Base-by-base conservation (phyloP, 768 basidiomycete species). In the Tulasnella sp. region DNA sequence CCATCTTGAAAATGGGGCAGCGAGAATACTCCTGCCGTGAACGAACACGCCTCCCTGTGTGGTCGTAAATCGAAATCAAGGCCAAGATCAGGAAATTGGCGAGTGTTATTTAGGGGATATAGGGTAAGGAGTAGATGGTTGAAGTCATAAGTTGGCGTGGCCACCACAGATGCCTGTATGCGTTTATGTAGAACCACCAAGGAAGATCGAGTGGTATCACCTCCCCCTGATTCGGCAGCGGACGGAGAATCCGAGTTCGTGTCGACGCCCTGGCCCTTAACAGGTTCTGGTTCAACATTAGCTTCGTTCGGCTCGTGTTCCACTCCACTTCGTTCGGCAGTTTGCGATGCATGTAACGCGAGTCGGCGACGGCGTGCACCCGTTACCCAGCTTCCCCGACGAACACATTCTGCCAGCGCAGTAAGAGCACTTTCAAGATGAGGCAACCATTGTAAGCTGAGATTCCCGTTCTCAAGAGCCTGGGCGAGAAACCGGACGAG, bases 1-100 rank as follows among this genome's bases (percentile, higher is more conserved):
- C 67, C 64, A 39, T 54, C 52, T 8, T 42, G 68, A 17, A 64
- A 65, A 21, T 66, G 67, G 2, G 72, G 72, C 3, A 77, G 62
- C 12, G 68, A 56, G 61, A 73, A 80, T 9, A 63, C 67, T 6
- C 70, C 70, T 0, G 71, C 46, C 7, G 63, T 65, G 64, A 83
- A 83, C 0, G 65, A 60, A 64, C 81, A 83, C 12, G 21, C 57
- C 17, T 58, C 43, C 9, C 43, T 25, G 23, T 58, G 43, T 27
- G 46, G 57, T 11, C 48, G 51, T 11, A 58, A 40, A 12, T 54
- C 52, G 42, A 54, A 54, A 31, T 54, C 35, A 35, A 41, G 36
- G 54, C 31, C 39, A 29, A 41, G 48, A 15, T 49, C 43, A 23
- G 46, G 49, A 25, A 51, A 58, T 21, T 19, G 36, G 19, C 31